Evolutionary conservation across 1,139 yeast species (phyloP).

Genomic region (Scheffersomyces cryptocercus): DNA sequence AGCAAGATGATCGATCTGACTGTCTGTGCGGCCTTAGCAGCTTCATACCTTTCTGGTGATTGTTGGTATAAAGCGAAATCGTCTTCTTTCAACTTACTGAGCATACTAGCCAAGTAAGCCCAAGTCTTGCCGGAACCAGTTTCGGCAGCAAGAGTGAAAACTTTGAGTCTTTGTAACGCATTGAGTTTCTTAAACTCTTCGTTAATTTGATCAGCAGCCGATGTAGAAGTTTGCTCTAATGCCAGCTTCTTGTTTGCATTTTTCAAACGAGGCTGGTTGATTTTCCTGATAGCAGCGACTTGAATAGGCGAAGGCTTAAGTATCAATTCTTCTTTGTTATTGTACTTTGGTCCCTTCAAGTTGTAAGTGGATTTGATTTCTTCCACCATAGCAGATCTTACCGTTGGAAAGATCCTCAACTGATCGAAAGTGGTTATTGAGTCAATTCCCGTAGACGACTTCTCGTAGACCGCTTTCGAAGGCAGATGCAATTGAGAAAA

Average conservation of each 20-base stretch:
- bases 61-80: conserved; percentile 31
- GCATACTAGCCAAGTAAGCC: conserved; percentile 78
- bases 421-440: conserved; percentile 60
- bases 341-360: conserved; percentile 36
- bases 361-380: conserved; percentile 55
- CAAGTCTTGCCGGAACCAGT: conserved; percentile 97
- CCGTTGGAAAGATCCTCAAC: conserved; percentile 64
- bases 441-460: conserved; percentile 18
- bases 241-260: conserved; percentile 18
- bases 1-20: conserved; percentile 72
- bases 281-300: conserved; percentile 46
- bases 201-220: conserved; percentile 14
- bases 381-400: conserved; percentile 62
- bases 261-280: conserved; percentile 34
- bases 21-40: conserved; percentile 34
- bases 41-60: conserved; percentile 32
- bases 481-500: conserved; percentile 20
- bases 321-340: conserved; percentile 29
- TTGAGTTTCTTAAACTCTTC: conserved; percentile 31
- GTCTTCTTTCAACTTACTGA: conserved; percentile 67
- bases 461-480: conserved; percentile 15
- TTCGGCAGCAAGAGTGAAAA: conserved; percentile 88
- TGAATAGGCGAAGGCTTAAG: conserved; percentile 47
- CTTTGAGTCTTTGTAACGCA: conserved; percentile 46
- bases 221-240: conserved; percentile 18